phyloP scores from a whole-genome alignment of 768 basidiomycete genomes.

The Fomitopsis pulvina region DNA sequence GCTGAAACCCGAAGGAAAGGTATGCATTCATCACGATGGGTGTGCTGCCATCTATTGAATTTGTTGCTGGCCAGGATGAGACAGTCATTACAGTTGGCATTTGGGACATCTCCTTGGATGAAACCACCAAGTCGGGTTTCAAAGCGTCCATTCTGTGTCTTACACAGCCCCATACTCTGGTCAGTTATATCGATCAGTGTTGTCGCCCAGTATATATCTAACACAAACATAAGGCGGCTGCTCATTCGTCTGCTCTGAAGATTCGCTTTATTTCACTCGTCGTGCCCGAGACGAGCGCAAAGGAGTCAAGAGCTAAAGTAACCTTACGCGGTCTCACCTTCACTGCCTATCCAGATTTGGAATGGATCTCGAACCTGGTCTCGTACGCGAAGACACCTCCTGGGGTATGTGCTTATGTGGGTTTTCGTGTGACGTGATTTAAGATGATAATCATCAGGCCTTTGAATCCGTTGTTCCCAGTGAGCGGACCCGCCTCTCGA shows the following conservation, averaged over 20 bases:
- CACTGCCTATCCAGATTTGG: conserved; percentile 52
- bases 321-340: conserved; percentile 59
- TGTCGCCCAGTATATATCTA: too few relatives aligned
- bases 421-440: background rate
- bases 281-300: conserved; percentile 54
- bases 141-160: conserved; percentile 40
- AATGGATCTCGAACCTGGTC: conserved; percentile 55
- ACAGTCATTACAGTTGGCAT: conserved; percentile 57
- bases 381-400: conserved; percentile 68
- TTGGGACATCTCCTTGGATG: conserved; percentile 52
- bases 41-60: background rate
- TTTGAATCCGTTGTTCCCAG: conserved; percentile 92
- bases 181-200: conserved; percentile 36
- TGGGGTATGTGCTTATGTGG: conserved; percentile 1
- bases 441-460: conserved; percentile 36
- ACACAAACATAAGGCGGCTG: conserved; percentile 12
- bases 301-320: conserved; percentile 71
- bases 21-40: conserved; percentile 18
- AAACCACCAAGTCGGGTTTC: conserved; percentile 33
- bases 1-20: conserved; percentile 66
- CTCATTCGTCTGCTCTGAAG: conserved; percentile 40
- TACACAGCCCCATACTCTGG: conserved; percentile 52
- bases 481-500: conserved; percentile 69
- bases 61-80: conserved; percentile 45
- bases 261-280: conserved; percentile 61